phyloP scores from a whole-genome alignment of 1,284 basidiomycete species.

The Trametes polyzona region DNA sequence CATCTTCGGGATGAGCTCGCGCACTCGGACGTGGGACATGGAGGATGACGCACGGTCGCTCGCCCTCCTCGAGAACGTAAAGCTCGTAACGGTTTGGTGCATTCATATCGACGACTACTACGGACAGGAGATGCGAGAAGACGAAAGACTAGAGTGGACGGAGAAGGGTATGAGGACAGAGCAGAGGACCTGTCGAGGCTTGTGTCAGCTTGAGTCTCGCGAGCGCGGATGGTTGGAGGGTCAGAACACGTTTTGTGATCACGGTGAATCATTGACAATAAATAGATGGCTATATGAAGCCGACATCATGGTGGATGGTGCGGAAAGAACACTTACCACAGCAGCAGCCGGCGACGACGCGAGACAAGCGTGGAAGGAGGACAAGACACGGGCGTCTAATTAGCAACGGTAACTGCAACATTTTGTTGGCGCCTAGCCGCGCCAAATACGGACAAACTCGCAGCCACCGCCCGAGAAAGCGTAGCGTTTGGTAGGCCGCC shows the following conservation, averaged over 20 bases:
- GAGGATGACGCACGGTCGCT: conserved; percentile 76
- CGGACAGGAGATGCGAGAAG: conserved; percentile 6
- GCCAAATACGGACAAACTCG: conserved; percentile 39
- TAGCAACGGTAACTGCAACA: conserved; percentile 2
- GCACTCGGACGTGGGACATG: neutral
- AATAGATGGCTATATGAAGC: conserved; percentile 52
- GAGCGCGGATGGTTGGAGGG: neutral
- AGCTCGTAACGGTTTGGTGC: conserved; percentile 92
- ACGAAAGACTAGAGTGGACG: neutral
- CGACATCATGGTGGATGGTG: conserved; percentile 47
- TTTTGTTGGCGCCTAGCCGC: conserved; percentile 36
- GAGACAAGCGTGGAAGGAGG: conserved; percentile 12
- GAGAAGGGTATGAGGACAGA: neutral
- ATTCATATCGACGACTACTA: conserved; percentile 65
- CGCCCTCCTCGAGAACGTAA: conserved; percentile 90
- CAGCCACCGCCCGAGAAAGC: conserved; percentile 28
- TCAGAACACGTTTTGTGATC: conserved; percentile 55
- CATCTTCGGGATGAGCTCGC: conserved; percentile 4
- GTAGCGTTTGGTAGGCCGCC: conserved; percentile 13
- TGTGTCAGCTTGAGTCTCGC: neutral
- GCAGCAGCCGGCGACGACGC: conserved; percentile 7
- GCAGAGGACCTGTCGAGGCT: neutral
- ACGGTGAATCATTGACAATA: conserved; percentile 70
- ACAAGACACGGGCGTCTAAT: conserved; percentile 10
- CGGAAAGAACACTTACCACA: conserved; percentile 24